Evolutionary conservation across 2,329 filamentous ascomycete genomes (phyloP).

Genomic region (Ophiocordyceps robertsii): DNA sequence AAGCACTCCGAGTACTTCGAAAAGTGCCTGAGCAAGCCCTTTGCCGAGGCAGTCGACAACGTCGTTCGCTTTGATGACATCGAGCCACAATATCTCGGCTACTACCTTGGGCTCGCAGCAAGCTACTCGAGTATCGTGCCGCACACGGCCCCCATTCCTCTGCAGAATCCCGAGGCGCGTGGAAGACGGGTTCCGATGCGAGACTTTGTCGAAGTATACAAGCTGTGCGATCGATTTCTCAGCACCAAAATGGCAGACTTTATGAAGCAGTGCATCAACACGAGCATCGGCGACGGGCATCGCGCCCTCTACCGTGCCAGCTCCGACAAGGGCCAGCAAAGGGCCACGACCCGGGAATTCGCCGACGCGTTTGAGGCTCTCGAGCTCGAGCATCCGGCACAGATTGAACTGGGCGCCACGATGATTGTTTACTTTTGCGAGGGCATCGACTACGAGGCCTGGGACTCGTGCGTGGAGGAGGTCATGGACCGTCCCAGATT

Average conservation of each 20-base stretch:
- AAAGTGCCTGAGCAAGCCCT: constrained; percentile 13
- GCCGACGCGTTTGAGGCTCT: constrained; percentile 21
- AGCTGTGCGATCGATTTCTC: constrained; percentile 22
- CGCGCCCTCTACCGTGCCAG: constrained; percentile 16
- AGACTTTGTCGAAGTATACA: constrained; percentile 21
- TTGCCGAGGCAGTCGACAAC: constrained; percentile 13
- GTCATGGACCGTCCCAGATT: constrained; percentile 15
- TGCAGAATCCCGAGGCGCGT: no score
- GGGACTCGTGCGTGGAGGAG: constrained; percentile 11
- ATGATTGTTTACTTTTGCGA: constrained; percentile 20
- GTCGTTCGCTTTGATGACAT: constrained; percentile 17
- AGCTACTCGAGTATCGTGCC: constrained; percentile 19
- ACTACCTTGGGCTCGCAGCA: constrained; percentile 21
- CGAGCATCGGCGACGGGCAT: constrained; percentile 17
- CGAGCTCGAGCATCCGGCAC: constrained; percentile 7
- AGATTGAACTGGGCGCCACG: constrained; percentile 9
- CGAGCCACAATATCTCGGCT: constrained; percentile 17
- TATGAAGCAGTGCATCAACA: constrained; percentile 15
- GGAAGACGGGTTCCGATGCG: constrained; percentile 9
- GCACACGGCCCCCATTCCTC: constrained; percentile 9
- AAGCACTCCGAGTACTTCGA: constrained; percentile 21
- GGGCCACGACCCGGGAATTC: constrained; percentile 17
- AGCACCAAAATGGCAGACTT: constrained; percentile 15
- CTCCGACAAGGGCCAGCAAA: constrained; percentile 14
- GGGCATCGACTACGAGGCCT: constrained; percentile 14